Percentiles rank a stretch among this genome's conserved stretches.
Conservation (phyloP, 2,329 filamentous ascomycete species). For the Scytalidium sp. region DNA sequence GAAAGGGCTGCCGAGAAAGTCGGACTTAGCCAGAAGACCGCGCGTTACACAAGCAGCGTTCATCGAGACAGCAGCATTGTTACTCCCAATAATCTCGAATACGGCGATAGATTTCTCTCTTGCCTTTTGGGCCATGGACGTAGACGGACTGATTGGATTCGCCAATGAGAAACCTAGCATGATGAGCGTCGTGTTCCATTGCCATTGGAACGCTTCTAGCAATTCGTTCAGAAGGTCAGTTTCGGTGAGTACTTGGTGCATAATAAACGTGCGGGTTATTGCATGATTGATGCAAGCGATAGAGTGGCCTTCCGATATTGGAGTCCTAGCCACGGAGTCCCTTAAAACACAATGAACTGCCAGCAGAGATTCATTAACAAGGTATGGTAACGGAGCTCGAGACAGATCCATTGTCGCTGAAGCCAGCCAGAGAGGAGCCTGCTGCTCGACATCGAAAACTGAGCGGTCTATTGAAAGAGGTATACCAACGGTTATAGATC, state of each 20-base stretch:
- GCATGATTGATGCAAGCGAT: slow-evolving; percentile 30
- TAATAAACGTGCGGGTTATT: slow-evolving; percentile 34
- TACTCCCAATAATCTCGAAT: slow-evolving; percentile 32
- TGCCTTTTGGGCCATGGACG: slow-evolving; percentile 27
- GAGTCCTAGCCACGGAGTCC: slow-evolving; percentile 8
- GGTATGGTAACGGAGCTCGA: slow-evolving; percentile 42
- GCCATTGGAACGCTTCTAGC: slow-evolving; percentile 39
- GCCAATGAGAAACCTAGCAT: slow-evolving; percentile 38
- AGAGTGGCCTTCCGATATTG: slow-evolving; percentile 26
- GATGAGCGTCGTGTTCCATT: slow-evolving; percentile 39
- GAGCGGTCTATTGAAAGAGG: slow-evolving; percentile 37
- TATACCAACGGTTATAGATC: too few relatives aligned
- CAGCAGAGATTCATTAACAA: slow-evolving; percentile 35
- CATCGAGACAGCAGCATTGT: slow-evolving; percentile 29
- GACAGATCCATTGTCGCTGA: slow-evolving; percentile 37
- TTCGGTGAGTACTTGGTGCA: slow-evolving; percentile 31
- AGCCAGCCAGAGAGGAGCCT: slow-evolving; percentile 41
- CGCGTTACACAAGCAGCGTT: slow-evolving; percentile 31
- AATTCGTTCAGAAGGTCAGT: slow-evolving; percentile 34
- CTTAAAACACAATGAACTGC: slow-evolving; percentile 35
- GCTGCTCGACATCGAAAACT: slow-evolving; percentile 27
- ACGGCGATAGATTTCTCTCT: slow-evolving; percentile 32
- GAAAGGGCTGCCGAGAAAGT: slow-evolving; percentile 23
- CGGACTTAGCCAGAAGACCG: slow-evolving; percentile 27
- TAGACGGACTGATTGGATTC: slow-evolving; percentile 28